These are phyloP conservation scores for Zychaea mexicana DNA, from an alignment of 371 early-diverging fungal species.

Conservation along the genomic window DNA sequence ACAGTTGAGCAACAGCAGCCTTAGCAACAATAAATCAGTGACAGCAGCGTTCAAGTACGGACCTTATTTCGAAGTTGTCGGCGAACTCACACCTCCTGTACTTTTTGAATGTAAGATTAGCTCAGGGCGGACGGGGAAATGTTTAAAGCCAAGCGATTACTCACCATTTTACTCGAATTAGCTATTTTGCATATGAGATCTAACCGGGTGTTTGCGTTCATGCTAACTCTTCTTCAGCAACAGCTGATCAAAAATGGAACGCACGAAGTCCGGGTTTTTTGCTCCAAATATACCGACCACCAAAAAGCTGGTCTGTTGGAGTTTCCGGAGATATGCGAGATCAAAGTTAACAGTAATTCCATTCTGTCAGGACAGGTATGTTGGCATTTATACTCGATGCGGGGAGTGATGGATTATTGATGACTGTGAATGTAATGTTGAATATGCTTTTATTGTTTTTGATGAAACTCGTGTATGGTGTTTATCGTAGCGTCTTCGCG, in stretches of 20 bases:
- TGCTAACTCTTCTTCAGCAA: neutral
- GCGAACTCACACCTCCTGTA: neutral
- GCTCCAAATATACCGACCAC: neutral
- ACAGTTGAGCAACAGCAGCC: no score
- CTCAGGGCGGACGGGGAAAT: no score
- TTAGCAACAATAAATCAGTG: neutral
- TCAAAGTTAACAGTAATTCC: slow-evolving; percentile 39
- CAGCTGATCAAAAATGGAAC: neutral
- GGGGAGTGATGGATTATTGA: neutral
- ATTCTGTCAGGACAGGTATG: slow-evolving; percentile 50
- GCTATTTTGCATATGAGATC: no score
- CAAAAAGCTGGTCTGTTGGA: slow-evolving; percentile 12
- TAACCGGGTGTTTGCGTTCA: neutral
- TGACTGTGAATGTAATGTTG: neutral
- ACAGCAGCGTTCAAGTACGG: neutral
- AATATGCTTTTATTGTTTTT: neutral
- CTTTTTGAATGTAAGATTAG: neutral
- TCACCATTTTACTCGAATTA: no score
- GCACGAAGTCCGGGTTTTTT: neutral
- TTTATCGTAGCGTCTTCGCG: slow-evolving; percentile 50
- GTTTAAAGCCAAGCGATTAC: no score
- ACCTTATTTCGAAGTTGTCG: neutral
- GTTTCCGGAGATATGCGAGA: slow-evolving; percentile 22
- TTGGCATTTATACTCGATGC: neutral
- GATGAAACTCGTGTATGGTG: no score